phyloP scores from a whole-genome alignment of 2,329 filamentous ascomycete genomes.

The Penicillium nordicum region DNA sequence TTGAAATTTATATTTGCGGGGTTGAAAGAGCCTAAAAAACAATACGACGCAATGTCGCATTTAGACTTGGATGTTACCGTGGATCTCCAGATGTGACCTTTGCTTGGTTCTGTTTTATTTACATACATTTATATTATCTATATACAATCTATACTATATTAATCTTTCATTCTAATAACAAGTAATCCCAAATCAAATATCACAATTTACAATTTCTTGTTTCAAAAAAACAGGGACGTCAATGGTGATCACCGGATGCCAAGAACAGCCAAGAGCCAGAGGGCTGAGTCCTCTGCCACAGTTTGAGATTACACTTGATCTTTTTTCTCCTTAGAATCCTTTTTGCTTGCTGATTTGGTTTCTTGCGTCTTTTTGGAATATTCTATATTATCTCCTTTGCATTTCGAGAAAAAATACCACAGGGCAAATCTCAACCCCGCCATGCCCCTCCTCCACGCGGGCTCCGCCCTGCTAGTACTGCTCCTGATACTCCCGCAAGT shows the following conservation, averaged over 20 bases:
- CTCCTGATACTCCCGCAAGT: conserved; percentile 38
- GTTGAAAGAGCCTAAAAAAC: not conserved
- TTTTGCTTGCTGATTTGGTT: not conserved
- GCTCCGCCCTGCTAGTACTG: conserved; percentile 37
- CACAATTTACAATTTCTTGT: not conserved
- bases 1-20: conserved; percentile 8
- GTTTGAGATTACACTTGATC: not conserved
- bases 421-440: conserved; percentile 1
- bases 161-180: not conserved
- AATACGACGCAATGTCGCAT: not conserved
- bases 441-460: conserved; percentile 23
- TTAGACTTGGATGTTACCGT: conserved; percentile 14
- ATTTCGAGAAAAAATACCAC: not conserved
- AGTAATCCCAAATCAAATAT: not conserved
- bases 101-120: not conserved
- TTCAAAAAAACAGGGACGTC: not conserved
- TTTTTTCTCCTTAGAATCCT: not conserved
- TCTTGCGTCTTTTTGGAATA: not conserved
- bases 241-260: not conserved
- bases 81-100: conserved; percentile 16
- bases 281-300: not conserved
- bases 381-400: not conserved
- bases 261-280: conserved; percentile 4
- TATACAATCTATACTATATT: too few relatives aligned
- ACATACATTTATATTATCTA: too few relatives aligned